Evolutionary conservation across 257 asterid species (phyloP), one percentile per base, ranked within the genome.

Genomic region (Solanum raphanifolium): DNA sequence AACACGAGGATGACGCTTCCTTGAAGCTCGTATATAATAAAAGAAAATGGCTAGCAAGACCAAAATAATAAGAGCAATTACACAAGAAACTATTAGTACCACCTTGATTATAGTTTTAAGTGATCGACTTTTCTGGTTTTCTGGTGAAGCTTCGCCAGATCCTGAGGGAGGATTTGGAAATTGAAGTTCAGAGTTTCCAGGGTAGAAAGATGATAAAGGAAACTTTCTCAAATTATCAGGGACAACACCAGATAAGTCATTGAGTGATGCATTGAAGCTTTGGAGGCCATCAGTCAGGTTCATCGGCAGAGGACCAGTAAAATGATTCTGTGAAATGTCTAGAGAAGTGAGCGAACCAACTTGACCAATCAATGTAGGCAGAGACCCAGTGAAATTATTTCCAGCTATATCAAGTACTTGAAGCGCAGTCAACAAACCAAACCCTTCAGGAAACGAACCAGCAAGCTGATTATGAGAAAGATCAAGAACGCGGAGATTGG

Each of bases 161-260:
- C 94, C 94, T 0, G 94, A 87, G 78, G 98, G 98, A 75, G 97
- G 94, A 86, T 94, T 96, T 15, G 99, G 99, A 89, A 97, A 96
- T 58, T 93, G 91, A 90, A 97, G 87, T 72, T 89, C 76, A 5
- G 98, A 90, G 86, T 97, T 97, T 27, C 99, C 99, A 38, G 99
- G 99, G 90, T 92, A 97, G 93, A 97, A 97, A 78, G 98, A 94
- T 23, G 99, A 93, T 18, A 86, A 69, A 9, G 99, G 96, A 84
- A 97, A 97, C 87, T 92, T 96, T 83, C 99, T 93, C 92, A 97
- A 90, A 89, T 95, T 95, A 29, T 93, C 98, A 2, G 99, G 99
- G 87, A 97, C 99, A 36, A 91, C 94, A 39, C 99, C 99, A 16
- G 99, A 96, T 55, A 97, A 94, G 86, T 94, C 93, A 90, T 97